Evolutionary conservation across 805 yeast genomes (phyloP).

Genomic region (Lachancea fermentati): DNA sequence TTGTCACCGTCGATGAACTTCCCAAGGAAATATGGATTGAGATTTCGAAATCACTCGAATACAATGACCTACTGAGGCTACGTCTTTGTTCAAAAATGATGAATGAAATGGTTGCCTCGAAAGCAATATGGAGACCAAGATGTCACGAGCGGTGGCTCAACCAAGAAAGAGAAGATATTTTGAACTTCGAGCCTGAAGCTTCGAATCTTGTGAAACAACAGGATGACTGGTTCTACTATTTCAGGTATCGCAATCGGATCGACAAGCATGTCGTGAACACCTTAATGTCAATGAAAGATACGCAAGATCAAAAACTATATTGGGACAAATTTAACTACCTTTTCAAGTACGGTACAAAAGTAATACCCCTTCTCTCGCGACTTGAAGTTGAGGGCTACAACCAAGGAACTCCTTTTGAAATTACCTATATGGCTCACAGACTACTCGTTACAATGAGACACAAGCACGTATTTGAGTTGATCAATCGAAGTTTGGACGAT

Average conservation of each 20-base stretch:
- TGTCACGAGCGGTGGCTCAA: constrained; percentile 16
- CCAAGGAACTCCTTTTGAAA: constrained; percentile 7
- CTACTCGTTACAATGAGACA: constrained; percentile 17
- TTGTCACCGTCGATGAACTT: neutral
- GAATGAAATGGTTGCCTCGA: constrained; percentile 8
- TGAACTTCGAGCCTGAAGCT: neutral
- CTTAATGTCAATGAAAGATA: constrained; percentile 1
- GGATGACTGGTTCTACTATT: constrained; percentile 12
- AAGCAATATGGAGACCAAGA: constrained; percentile 15
- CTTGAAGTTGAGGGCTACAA: constrained; percentile 8
- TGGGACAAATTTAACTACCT: constrained; percentile 4
- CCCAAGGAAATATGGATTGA: constrained; percentile 20
- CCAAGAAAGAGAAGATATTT: constrained; percentile 9
- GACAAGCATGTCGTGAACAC: constrained; percentile 7
- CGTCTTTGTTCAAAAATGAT: constrained; percentile 11
- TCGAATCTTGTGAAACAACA: neutral
- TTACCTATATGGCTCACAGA: constrained; percentile 12
- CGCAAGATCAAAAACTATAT: constrained; percentile 2
- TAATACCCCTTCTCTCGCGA: constrained; percentile 10
- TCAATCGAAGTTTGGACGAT: constrained; percentile 5
- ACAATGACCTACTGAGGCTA: constrained; percentile 13
- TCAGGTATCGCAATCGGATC: constrained; percentile 11
- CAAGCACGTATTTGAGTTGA: constrained; percentile 13
- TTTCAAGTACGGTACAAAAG: constrained; percentile 10
- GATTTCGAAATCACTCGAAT: constrained; percentile 9